Conservation (phyloP, 805 yeast species). For the Pichia scutulata region DNA sequence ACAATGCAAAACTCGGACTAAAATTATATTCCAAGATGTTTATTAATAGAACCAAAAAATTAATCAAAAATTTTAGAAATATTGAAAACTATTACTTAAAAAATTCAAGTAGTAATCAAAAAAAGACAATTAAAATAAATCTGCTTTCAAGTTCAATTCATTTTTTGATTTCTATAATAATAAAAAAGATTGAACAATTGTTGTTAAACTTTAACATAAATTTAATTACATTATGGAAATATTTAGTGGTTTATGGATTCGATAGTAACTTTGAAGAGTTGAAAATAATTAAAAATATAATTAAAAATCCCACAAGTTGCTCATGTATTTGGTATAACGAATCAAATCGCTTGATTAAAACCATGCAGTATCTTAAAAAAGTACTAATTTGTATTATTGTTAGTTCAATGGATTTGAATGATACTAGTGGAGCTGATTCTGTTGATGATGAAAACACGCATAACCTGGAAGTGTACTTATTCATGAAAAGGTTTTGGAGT, state of each 20-base stretch:
- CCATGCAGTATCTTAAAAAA: conserved; percentile 1
- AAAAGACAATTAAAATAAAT: not conserved
- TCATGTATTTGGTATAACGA: conserved; percentile 8
- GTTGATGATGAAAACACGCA: not conserved
- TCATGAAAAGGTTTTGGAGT: conserved; percentile 6
- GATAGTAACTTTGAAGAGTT: conserved; percentile 5
- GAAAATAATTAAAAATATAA: conserved; percentile 3
- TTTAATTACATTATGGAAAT: conserved; percentile 2
- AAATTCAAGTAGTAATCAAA: not conserved
- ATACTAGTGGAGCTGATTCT: not conserved
- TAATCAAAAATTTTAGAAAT: not conserved
- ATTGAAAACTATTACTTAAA: not conserved
- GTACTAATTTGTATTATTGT: conserved; percentile 3
- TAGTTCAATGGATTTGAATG: conserved; percentile 1
- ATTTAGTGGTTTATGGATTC: conserved; percentile 7
- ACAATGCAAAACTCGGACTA: conserved; percentile 1
- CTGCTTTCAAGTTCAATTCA: conserved; percentile 4
- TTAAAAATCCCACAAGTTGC: conserved; percentile 1
- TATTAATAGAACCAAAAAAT: conserved; percentile 4
- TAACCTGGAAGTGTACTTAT: not conserved
- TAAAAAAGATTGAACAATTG: conserved; percentile 3
- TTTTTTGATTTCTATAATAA: conserved; percentile 3
- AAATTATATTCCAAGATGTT: conserved; percentile 6
- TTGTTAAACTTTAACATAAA: not conserved
- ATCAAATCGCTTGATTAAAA: not conserved